A percentile compares a stretch with the other conserved stretches of the same genome.
Conservation (phyloP, 2,329 filamentous ascomycete species). For the Emmonsiellopsis sp. region DNA sequence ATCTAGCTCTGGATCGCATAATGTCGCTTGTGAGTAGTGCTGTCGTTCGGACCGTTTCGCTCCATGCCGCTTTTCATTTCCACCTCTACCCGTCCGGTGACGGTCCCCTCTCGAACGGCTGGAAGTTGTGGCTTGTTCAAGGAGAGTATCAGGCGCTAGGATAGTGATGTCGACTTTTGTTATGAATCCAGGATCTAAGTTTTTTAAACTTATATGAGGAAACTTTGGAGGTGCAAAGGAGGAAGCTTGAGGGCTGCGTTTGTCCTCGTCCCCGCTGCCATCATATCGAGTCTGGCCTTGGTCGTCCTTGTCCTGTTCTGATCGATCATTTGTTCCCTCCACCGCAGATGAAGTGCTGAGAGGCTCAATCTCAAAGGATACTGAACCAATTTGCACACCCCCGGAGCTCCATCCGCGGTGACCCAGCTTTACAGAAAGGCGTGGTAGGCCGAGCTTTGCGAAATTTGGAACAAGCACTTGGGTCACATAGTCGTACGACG, state of each 20-base stretch:
- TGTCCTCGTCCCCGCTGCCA: background rate
- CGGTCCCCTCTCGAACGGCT: background rate
- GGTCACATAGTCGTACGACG: constrained; percentile 46
- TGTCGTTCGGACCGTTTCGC: background rate
- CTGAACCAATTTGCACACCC: constrained; percentile 35
- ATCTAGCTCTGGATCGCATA: background rate
- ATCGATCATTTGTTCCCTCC: background rate
- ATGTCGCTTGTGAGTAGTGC: no score
- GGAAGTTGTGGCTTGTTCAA: constrained; percentile 1
- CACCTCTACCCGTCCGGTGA: constrained; percentile 2
- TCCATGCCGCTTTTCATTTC: background rate
- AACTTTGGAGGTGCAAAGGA: constrained; percentile 13
- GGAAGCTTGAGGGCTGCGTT: background rate
- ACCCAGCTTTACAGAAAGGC: constrained; percentile 32
- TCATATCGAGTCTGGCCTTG: no score
- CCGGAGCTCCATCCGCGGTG: constrained; percentile 48
- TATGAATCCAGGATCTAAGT: constrained; percentile 21
- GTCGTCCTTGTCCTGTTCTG: constrained; percentile 4
- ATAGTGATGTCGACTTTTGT: constrained; percentile 30
- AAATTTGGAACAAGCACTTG: constrained; percentile 49
- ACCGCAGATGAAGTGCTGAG: constrained; percentile 14
- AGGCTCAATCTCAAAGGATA: constrained; percentile 40
- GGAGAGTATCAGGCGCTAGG: constrained; percentile 24
- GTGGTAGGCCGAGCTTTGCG: constrained; percentile 40
- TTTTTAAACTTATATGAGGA: constrained; percentile 23